Evolutionary conservation across 257 asterid species (phyloP).

Genomic region (Solanum peruvianum): DNA sequence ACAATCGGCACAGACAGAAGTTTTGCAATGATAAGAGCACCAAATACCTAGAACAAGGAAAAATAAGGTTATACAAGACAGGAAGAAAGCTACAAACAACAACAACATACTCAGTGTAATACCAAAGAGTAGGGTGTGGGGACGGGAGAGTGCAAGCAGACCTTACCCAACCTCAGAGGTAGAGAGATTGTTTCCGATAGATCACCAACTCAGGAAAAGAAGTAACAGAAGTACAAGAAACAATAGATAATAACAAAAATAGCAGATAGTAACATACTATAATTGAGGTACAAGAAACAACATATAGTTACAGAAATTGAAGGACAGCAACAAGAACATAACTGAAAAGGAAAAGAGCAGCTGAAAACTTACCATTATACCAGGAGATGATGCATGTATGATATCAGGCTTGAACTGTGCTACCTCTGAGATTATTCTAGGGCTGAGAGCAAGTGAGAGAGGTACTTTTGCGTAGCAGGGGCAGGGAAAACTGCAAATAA

Average conservation of each 20-base stretch:
- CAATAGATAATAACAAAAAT: not conserved
- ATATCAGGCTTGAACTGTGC: constrained; percentile 90
- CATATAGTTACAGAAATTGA: not conserved
- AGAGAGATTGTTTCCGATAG: not conserved
- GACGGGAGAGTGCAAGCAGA: accelerated
- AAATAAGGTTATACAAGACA: not conserved
- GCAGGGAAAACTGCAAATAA: constrained; percentile 70
- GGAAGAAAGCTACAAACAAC: not conserved
- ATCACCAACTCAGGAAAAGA: not conserved
- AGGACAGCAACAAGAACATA: not conserved
- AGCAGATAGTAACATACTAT: not conserved
- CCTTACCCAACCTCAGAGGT: not conserved
- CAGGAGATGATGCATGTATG: constrained; percentile 97
- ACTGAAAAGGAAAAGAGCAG: not conserved
- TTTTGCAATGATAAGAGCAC: constrained; percentile 83
- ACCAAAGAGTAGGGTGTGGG: not conserved
- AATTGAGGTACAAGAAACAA: not conserved
- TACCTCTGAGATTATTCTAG: constrained; percentile 93
- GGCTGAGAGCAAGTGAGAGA: constrained; percentile 95
- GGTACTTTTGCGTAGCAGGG: constrained; percentile 92
- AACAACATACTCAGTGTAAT: not conserved
- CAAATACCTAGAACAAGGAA: constrained; percentile 50
- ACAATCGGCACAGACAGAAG: constrained; percentile 74
- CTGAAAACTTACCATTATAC: constrained; percentile 62
- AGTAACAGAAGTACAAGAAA: not conserved